Evolutionary conservation across 371 early-diverging fungal genomes (phyloP), one percentile per base, ranked within the genome.

Genomic region (Lichtheimia ramosa): DNA sequence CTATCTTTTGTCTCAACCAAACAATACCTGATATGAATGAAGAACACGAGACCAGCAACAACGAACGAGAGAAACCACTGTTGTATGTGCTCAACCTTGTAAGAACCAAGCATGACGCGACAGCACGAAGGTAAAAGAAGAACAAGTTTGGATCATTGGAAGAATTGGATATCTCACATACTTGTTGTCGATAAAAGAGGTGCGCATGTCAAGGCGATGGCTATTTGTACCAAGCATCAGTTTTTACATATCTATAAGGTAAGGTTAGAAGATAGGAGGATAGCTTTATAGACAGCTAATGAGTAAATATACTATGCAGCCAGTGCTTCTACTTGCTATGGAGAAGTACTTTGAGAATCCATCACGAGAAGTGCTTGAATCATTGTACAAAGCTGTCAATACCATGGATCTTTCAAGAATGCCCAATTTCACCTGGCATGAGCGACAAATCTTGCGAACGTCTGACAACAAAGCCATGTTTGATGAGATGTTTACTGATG

Each of bases 241-340:
- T 96, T 90, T 72, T 79, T 96, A 27, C 94, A 96, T 69, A 92
- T 94, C 5, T 96, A 94, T 79, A 95, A 94, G 85, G 96, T 90
- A 79, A 48, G 49, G 14, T 14, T 4, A 49, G 5, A 40, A n/a
- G 12, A 14, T 8, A 8, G 2, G 34, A 34, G 1, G 34, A 10
- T 2, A 34, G 34, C 5, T 25, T 5, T 1, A 34, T 8, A 34
- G 10, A 8, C 10, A 8, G 0, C 8, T 34, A 34, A 34, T 8
- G 34, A 34, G 10, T 34, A 2, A 10, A 5, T 34, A 8, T 34
- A n/a, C n/a, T 34, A 34, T 20, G 58, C 65, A 93, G 92, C 95
- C 96, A 5, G 85, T 94, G 2, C 74, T 97, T 14, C 65, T 95
- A 60, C 73, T 96, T 48, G 96, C 96, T 0, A 83, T 97, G 64